These are phyloP conservation scores for Mycena metata DNA, from an alignment of 768 basidiomycete genomes.

Conservation along the genomic window DNA sequence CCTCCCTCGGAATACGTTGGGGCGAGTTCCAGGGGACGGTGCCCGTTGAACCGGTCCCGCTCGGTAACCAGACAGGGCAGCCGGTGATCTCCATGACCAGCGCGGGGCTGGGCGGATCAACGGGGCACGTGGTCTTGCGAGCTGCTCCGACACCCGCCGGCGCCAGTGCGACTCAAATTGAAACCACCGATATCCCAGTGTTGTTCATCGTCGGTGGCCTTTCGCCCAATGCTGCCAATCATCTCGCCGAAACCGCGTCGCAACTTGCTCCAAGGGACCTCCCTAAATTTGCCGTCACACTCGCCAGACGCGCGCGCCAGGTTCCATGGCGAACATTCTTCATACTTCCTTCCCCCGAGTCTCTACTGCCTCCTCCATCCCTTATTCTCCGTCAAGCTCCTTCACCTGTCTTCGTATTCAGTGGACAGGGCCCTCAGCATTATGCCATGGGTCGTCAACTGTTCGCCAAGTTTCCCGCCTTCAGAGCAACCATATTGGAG, in stretches of 20 bases:
- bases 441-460: slow-evolving; percentile 49
- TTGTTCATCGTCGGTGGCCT: slow-evolving; percentile 6
- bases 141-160: slow-evolving; percentile 1
- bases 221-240: neutral
- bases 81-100: slow-evolving; percentile 14
- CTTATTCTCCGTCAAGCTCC: slow-evolving; percentile 16
- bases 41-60: neutral
- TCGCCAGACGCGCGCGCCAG: slow-evolving; percentile 35
- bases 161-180: too few relatives aligned
- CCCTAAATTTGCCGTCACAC: slow-evolving; percentile 10
- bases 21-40: neutral
- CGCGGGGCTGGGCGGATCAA: slow-evolving; percentile 1
- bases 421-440: slow-evolving; percentile 52
- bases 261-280: neutral
- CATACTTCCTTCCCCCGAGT: neutral
- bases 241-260: too few relatives aligned
- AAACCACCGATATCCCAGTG: too few relatives aligned
- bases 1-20: slow-evolving; percentile 33
- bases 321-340: slow-evolving; percentile 37
- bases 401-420: slow-evolving; percentile 49
- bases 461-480: slow-evolving; percentile 41
- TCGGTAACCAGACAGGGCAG: slow-evolving; percentile 5
- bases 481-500: slow-evolving; percentile 45
- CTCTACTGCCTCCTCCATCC: slow-evolving; percentile 7
- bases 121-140: slow-evolving; percentile 20